Evolutionary conservation across 257 asterid species (phyloP).

Genomic region (Nicotiana sylvestris): DNA sequence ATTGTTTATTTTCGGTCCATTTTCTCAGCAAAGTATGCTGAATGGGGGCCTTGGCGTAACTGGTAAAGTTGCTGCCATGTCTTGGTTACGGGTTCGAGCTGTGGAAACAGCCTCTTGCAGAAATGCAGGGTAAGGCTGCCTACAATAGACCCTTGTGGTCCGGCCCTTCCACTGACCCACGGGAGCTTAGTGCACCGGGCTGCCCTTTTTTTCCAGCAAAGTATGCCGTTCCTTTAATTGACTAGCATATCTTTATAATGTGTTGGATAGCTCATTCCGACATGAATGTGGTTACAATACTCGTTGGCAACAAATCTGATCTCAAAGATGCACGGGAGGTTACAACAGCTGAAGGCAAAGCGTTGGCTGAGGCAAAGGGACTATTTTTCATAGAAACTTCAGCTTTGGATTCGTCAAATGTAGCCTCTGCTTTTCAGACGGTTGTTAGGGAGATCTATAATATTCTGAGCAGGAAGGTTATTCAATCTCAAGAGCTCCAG

Average conservation of each 20-base stretch:
- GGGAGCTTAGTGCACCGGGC: too few relatives aligned
- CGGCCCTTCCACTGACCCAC: too few relatives aligned
- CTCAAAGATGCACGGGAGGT: constrained; percentile 25
- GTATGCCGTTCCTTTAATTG: background rate
- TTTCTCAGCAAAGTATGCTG: too few relatives aligned
- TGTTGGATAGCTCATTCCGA: constrained; percentile 17
- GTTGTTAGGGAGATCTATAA: constrained; percentile 21
- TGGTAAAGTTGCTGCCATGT: too few relatives aligned
- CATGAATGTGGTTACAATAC: constrained; percentile 24
- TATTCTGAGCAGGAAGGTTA: constrained; percentile 25
- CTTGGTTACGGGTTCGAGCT: too few relatives aligned
- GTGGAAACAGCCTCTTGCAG: too few relatives aligned
- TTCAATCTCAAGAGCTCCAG: constrained; percentile 25
- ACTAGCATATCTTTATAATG: background rate
- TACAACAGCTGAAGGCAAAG: constrained; percentile 18
- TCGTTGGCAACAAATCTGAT: constrained; percentile 20
- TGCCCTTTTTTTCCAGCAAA: background rate
- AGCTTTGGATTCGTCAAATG: constrained; percentile 21
- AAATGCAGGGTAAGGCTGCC: too few relatives aligned
- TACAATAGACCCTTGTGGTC: too few relatives aligned
- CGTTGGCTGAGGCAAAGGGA: constrained; percentile 13
- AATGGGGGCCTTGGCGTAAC: too few relatives aligned
- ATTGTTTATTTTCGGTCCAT: too few relatives aligned
- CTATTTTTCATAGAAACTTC: constrained; percentile 22
- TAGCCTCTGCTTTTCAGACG: constrained; percentile 16